Evolutionary conservation across 306 rosid genomes (phyloP).

Genomic region (Astragalus glycyphyllos): DNA sequence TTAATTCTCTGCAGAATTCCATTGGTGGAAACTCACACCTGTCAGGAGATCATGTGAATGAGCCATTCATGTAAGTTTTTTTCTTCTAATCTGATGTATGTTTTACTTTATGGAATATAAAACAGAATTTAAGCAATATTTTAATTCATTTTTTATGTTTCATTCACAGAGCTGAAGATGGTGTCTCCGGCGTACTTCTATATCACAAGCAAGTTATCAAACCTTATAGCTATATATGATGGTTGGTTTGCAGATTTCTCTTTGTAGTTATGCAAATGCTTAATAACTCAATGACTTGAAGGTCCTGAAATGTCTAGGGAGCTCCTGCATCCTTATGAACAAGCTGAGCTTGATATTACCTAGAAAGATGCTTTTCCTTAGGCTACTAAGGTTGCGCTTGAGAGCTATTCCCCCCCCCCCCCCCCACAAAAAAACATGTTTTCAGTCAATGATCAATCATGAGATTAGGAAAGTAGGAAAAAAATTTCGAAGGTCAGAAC

Average conservation of each 20-base stretch:
- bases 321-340: conserved; percentile 29
- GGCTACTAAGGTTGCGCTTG: conserved; percentile 20
- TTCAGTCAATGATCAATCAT: conserved; percentile 8
- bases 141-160: conserved; percentile 37
- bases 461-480: conserved; percentile 3
- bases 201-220: conserved; percentile 99
- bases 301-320: conserved; percentile 38
- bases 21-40: conserved; percentile 90
- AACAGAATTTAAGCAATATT: conserved; percentile 26
- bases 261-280: conserved; percentile 51
- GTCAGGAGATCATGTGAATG: conserved; percentile 93
- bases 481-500: not conserved
- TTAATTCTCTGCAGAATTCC: conserved; percentile 76
- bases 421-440: not conserved
- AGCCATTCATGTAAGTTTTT: conserved; percentile 79
- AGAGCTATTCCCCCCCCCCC: conserved; percentile 6
- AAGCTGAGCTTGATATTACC: conserved; percentile 31
- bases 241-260: conserved; percentile 92
- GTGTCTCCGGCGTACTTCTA: conserved; percentile 96
- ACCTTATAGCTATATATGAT: conserved; percentile 74
- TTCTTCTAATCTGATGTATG: conserved; percentile 10
- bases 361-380: conserved; percentile 31
- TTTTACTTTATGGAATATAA: conserved; percentile 11
- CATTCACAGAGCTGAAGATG: conserved; percentile 85
- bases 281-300: conserved; percentile 37